A percentile compares a stretch with the other conserved stretches of the same genome.
Conservation (phyloP, 192 early-diverging fungal genomes). For the Podila clonocystis region DNA sequence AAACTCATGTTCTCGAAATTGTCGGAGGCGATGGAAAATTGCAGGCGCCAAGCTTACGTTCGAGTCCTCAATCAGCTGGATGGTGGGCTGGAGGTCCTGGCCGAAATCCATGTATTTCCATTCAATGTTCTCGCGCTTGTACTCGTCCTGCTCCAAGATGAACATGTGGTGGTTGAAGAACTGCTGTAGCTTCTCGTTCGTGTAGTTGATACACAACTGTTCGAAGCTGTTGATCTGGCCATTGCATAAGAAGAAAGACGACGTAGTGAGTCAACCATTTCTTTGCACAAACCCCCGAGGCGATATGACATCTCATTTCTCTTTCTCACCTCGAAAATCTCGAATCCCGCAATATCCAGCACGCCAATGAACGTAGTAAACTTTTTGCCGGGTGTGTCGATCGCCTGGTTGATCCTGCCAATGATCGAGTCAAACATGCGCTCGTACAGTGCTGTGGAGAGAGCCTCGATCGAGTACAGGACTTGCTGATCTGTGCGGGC, state of each 20-base stretch:
- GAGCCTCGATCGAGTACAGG: slow-evolving; percentile 87
- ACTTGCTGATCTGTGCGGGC: slow-evolving; percentile 89
- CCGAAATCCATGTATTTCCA: slow-evolving; percentile 99
- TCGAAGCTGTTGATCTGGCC: slow-evolving; percentile 93
- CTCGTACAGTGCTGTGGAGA: slow-evolving; percentile 93
- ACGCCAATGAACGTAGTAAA: slow-evolving; percentile 91
- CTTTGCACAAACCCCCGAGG: not conserved
- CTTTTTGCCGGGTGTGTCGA: slow-evolving; percentile 75
- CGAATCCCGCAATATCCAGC: slow-evolving; percentile 98
- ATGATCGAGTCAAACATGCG: slow-evolving; percentile 95
- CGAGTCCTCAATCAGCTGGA: slow-evolving; percentile 97
- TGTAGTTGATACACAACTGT: slow-evolving; percentile 99
- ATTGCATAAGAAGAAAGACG: not conserved
- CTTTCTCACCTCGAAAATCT: slow-evolving; percentile 89
- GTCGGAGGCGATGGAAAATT: not conserved
- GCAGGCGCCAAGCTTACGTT: slow-evolving; percentile 64
- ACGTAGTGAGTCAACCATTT: no score
- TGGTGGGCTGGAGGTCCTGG: slow-evolving; percentile 96
- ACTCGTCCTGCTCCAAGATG: slow-evolving; percentile 98
- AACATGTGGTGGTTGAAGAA: slow-evolving; percentile 99
- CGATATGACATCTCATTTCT: not conserved
- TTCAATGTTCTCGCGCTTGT: slow-evolving; percentile 94
- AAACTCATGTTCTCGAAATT: no score
- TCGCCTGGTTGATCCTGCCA: slow-evolving; percentile 85
- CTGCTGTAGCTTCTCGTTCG: slow-evolving; percentile 98